phyloP scores from a whole-genome alignment of 1,139 yeast genomes.

The Candida sojae region DNA sequence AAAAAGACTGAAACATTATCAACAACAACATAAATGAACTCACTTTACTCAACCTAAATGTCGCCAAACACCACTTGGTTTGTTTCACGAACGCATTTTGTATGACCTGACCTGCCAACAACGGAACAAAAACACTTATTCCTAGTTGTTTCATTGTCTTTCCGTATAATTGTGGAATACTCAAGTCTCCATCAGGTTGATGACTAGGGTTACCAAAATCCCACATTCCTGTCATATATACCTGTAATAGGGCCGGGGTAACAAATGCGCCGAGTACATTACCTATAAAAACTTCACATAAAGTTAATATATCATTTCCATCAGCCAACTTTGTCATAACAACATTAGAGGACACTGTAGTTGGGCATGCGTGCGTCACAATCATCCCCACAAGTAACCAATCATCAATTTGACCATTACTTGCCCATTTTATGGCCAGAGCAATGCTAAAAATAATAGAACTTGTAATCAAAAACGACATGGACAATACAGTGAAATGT shows the following conservation, averaged over 20 bases:
- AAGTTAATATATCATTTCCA: slow-evolving; percentile 76
- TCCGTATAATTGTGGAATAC: slow-evolving; percentile 60
- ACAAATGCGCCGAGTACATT: slow-evolving; percentile 83
- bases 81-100: slow-evolving; percentile 70
- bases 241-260: slow-evolving; percentile 80
- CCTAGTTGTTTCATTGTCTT: slow-evolving; percentile 87
- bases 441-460: slow-evolving; percentile 76
- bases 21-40: slow-evolving; percentile 77
- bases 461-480: slow-evolving; percentile 75
- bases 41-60: slow-evolving; percentile 64
- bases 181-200: slow-evolving; percentile 37
- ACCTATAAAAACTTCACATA: slow-evolving; percentile 85
- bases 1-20: slow-evolving; percentile 82
- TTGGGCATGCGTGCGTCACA: slow-evolving; percentile 84
- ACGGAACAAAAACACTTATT: slow-evolving; percentile 76
- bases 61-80: slow-evolving; percentile 59
- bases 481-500: slow-evolving; percentile 65
- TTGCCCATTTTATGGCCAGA: slow-evolving; percentile 61
- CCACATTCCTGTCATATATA: slow-evolving; percentile 66
- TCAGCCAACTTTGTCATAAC: slow-evolving; percentile 86
- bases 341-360: slow-evolving; percentile 87
- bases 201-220: slow-evolving; percentile 77
- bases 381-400: slow-evolving; percentile 81
- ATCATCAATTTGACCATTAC: slow-evolving; percentile 58
- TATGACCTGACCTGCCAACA: slow-evolving; percentile 80